Conservation (phyloP, 768 basidiomycete genomes). For the Tephrocybe sp. region DNA sequence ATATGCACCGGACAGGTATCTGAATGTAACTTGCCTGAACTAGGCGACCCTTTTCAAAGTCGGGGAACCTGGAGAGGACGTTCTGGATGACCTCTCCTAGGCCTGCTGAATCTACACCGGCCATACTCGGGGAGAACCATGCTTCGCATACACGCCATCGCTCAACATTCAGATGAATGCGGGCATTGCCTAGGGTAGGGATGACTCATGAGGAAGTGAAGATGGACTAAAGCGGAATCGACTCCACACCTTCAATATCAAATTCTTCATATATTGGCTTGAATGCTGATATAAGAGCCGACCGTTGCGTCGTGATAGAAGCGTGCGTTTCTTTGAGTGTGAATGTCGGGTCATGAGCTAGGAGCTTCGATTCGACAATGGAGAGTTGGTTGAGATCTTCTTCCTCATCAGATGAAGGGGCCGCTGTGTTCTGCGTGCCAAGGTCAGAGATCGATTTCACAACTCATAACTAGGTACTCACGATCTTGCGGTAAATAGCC, state of each 20-base stretch:
- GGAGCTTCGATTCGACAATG: conserved; percentile 75
- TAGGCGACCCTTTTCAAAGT: conserved; percentile 66
- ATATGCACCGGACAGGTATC: background rate
- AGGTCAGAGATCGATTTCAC: background rate
- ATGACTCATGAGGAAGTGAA: background rate
- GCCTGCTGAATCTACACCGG: conserved; percentile 92
- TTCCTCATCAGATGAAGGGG: conserved; percentile 83
- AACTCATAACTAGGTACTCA: conserved; percentile 33
- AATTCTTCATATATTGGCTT: conserved; percentile 77
- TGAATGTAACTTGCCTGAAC: conserved; percentile 58
- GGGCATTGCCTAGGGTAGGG: conserved; percentile 49
- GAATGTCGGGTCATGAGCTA: conserved; percentile 85
- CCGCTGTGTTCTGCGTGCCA: conserved; percentile 59
- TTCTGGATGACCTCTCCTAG: conserved; percentile 90
- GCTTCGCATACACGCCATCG: conserved; percentile 90
- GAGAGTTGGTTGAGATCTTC: conserved; percentile 80
- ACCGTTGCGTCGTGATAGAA: conserved; percentile 71
- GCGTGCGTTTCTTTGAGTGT: conserved; percentile 80
- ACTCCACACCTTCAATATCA: conserved; percentile 62
- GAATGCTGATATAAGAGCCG: conserved; percentile 86
- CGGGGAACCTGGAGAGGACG: conserved; percentile 71
- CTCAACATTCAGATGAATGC: conserved; percentile 89
- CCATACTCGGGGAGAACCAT: conserved; percentile 92
- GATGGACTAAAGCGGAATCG: background rate
- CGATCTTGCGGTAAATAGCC: conserved; percentile 97